phyloP scores from a whole-genome alignment of 805 yeast genomes.

The Candida ascalaphidarum region DNA sequence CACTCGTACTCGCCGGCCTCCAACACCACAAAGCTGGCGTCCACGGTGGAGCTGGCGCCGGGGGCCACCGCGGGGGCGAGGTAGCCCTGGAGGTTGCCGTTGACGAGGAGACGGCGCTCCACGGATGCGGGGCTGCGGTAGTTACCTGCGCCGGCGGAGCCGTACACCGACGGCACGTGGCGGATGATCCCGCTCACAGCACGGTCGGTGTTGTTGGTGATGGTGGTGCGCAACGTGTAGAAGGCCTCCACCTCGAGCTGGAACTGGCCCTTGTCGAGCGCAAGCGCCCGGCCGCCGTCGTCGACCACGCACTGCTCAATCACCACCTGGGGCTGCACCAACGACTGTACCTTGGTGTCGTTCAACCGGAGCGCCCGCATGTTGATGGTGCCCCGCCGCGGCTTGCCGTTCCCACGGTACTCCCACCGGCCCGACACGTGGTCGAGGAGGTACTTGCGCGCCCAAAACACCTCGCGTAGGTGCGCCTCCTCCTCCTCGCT shows the following conservation, averaged over 20 bases:
- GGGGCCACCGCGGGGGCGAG: constrained; percentile 34
- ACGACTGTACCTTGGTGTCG: constrained; percentile 46
- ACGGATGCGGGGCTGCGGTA: constrained; percentile 11
- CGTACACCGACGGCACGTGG: constrained; percentile 42
- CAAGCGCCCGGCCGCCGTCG: constrained; percentile 6
- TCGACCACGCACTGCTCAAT: constrained; percentile 25
- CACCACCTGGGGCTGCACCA: constrained; percentile 42
- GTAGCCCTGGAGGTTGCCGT: constrained; percentile 63
- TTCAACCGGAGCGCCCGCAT: constrained; percentile 58
- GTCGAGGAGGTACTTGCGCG: constrained; percentile 55
- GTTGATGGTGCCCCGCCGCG: constrained; percentile 51
- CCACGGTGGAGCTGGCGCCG: constrained; percentile 31
- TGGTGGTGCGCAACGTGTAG: constrained; percentile 39
- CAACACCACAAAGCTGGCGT: constrained; percentile 53
- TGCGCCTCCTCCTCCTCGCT: constrained; percentile 48
- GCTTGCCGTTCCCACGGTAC: constrained; percentile 7
- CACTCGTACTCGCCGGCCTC: constrained; percentile 80
- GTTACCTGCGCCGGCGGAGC: constrained; percentile 8
- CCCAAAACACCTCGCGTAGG: constrained; percentile 72
- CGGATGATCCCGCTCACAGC: constrained; percentile 49
- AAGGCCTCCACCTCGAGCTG: constrained; percentile 33
- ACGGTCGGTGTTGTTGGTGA: constrained; percentile 39
- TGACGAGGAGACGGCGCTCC: constrained; percentile 56
- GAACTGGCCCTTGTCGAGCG: constrained; percentile 12
- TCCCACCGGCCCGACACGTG: constrained; percentile 62